Conservation (phyloP, 2,329 filamentous ascomycete species). For the Neodidymelliopsis sp. region DNA sequence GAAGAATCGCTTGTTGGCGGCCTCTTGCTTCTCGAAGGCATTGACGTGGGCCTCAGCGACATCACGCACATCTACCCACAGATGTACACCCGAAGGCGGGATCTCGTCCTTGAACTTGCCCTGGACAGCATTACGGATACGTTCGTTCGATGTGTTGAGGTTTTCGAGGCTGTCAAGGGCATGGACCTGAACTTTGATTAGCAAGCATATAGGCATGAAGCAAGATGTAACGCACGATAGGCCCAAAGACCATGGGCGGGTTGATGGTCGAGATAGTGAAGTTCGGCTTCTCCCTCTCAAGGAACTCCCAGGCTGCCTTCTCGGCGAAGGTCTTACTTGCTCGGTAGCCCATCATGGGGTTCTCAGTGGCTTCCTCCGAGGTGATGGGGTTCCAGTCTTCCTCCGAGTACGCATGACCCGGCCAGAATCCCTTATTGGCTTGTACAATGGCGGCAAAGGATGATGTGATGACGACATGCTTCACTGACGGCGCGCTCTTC, state of each 20-base stretch:
- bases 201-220: neutral
- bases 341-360: constrained; percentile 55
- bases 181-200: constrained; percentile 49
- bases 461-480: constrained; percentile 74
- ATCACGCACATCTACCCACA: constrained; percentile 60
- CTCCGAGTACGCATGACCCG: constrained; percentile 61
- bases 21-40: constrained; percentile 62
- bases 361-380: constrained; percentile 56
- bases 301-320: constrained; percentile 61
- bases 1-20: constrained; percentile 70
- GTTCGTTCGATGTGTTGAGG: constrained; percentile 77
- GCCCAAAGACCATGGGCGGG: constrained; percentile 60
- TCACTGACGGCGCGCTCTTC: constrained; percentile 69
- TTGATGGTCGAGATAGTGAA: constrained; percentile 59
- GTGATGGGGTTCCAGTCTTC: constrained; percentile 66
- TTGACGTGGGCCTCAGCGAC: constrained; percentile 70
- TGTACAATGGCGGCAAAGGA: constrained; percentile 73
- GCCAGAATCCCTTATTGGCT: constrained; percentile 58
- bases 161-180: constrained; percentile 68
- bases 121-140: constrained; percentile 68
- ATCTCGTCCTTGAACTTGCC: constrained; percentile 67
- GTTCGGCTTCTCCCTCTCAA: constrained; percentile 60
- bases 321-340: constrained; percentile 70
- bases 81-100: constrained; percentile 63
- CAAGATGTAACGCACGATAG: constrained; percentile 50